Evolutionary conservation across 2,329 filamentous ascomycete genomes (phyloP), one percentile per base, ranked within the genome.

Genomic region (Fusarium sp.): DNA sequence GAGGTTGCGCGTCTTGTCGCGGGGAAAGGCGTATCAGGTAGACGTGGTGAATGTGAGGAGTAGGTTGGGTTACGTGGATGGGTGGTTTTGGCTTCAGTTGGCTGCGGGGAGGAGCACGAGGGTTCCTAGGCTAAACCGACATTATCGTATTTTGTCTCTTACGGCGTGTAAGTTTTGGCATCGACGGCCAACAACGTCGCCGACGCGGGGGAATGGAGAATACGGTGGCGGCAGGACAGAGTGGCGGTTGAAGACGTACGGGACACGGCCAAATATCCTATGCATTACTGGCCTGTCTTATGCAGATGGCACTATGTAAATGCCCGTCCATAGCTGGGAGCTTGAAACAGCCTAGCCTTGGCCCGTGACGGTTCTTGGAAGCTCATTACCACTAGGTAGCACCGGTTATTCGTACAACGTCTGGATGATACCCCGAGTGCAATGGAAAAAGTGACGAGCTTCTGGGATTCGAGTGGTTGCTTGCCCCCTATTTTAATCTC

Each of bases 401-500:
- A 28, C 53, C 34, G 30, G 53, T 40, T 50, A 37, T 37, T 44
- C 39, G 44, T 51, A 47, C 39, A 36, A 23, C 34, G 43, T 61
- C 39, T 48, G 44, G 44, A 66, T 60, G 63, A 65, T 34, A 51
- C 43, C 60, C 43, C 23, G 50, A 40, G 47, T 39, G 39, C 23
- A 55, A 52, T 13, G 52, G n/a, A 12, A 27, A 66, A 55, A 52
- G 61, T 69, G 61, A 71, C 39, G 51, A 66, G 36, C 48, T 44
- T 41, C 53, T 34, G 46, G 40, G 34, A 51, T 60, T 40, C 43
- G 27, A 71, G 40, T 71, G 68, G 65, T 53, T 50, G 50, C 27
- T 54, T 23, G 16, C 60, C 68, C 65, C 48, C 63, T 67, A 70
- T 70, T 57, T 68, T 60, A 72, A 72, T 60, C 48, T 66, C 54